Percentiles rank a stretch among this genome's conserved stretches.
Conservation (phyloP, 768 basidiomycete species). For the Tulasnella sp. region DNA sequence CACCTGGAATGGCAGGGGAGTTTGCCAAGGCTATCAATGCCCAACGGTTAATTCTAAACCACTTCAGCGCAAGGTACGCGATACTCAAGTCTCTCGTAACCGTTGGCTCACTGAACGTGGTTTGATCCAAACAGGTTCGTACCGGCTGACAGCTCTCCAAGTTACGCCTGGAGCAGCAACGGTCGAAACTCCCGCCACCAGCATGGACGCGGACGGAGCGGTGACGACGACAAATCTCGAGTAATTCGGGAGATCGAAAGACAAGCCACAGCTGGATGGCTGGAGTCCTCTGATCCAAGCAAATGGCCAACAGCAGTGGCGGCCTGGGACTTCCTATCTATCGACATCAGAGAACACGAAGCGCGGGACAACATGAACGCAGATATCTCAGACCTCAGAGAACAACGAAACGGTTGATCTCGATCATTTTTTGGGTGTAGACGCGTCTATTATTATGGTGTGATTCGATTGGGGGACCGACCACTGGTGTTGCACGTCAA, state of each 20-base stretch:
- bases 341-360: constrained; percentile 28
- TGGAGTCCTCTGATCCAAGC: neutral
- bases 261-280: constrained; percentile 28
- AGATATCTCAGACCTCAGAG: neutral
- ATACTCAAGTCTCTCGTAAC: neutral
- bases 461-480: neutral
- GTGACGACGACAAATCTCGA: constrained; percentile 13
- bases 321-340: constrained; percentile 24
- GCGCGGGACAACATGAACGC: constrained; percentile 13
- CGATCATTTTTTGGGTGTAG: neutral
- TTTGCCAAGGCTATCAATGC: constrained; percentile 66
- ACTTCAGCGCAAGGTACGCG: constrained; percentile 64
- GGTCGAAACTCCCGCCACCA: neutral
- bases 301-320: constrained; percentile 22
- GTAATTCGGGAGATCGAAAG: constrained; percentile 26
- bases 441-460: neutral
- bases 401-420: neutral
- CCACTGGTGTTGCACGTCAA: neutral
- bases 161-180: neutral
- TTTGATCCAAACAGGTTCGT: neutral
- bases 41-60: constrained; percentile 65
- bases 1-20: constrained; percentile 69
- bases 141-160: neutral
- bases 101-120: neutral
- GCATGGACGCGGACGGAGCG: constrained; percentile 2